Evolutionary conservation across 2,329 filamentous ascomycete species (phyloP).

Genomic region (Pezizomycotina sp.): DNA sequence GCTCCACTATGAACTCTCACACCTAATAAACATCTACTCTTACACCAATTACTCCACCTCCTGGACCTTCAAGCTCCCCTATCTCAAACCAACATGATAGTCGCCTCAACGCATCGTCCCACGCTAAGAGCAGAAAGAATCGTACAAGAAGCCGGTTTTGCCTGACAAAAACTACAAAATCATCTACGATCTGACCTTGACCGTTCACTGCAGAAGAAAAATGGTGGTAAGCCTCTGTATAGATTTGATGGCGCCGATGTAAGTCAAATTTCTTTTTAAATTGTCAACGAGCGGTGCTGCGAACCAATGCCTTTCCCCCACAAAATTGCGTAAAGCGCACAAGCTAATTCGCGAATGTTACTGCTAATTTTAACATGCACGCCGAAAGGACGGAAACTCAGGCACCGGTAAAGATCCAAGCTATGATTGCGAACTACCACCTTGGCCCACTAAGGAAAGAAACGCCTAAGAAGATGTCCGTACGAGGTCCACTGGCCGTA

Average conservation of each 20-base stretch:
- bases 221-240: constrained; percentile 34
- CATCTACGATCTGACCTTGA: constrained; percentile 47
- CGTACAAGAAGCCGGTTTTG: constrained; percentile 33
- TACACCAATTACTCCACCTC: constrained; percentile 10
- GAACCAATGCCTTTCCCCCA: constrained; percentile 22
- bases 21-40: constrained; percentile 6
- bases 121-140: too few species aligned
- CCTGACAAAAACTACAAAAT: constrained; percentile 38
- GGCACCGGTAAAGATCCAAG: constrained; percentile 26
- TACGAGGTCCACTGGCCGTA: constrained; percentile 69
- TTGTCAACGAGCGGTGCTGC: constrained; percentile 2
- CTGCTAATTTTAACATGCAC: not conserved
- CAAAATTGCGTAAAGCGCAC: constrained; percentile 25
- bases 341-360: not conserved
- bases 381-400: constrained; percentile 25
- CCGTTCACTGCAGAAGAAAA: constrained; percentile 42
- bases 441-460: constrained; percentile 50
- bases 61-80: constrained; percentile 28
- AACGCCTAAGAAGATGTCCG: constrained; percentile 51
- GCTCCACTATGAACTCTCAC: too few species aligned
- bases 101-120: too few species aligned
- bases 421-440: constrained; percentile 40
- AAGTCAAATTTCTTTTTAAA: constrained; percentile 29
- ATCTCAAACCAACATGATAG: constrained; percentile 22
- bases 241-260: constrained; percentile 36